Base-by-base conservation (phyloP, 1,284 basidiomycete genomes). In the Porogramme epimiltina region DNA sequence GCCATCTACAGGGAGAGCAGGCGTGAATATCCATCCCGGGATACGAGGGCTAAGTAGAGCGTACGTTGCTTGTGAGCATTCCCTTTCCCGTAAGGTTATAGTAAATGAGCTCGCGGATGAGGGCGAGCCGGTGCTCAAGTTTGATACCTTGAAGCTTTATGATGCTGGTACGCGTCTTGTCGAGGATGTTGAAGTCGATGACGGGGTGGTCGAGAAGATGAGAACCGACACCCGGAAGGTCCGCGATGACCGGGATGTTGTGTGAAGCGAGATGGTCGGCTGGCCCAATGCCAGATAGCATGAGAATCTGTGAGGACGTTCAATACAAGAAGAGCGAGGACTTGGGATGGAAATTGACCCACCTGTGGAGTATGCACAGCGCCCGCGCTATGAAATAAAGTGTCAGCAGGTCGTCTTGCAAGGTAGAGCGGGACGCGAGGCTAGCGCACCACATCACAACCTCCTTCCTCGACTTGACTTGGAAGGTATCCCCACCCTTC, bases 231-330 rank as follows among this genome's bases (percentile, higher is more conserved):
- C 78, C 80, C 0, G 82, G 77, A 3, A 81, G 71, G 55, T 87
- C 78, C 2, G 74, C 66, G 1, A 85, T 61, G 15, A 85, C 65
- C 0, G 77, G 72, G 25, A 89, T 82, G 8, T 63, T 60, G 50
- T 79, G 70, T 31, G 71, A 63, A 9, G 69, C 56, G n/a, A 89
- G 75, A 19, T 86, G 74, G 16, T 71, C 67, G 3, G 74, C 73
- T 18, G 84, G 81, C 0, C 87, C 87, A 20, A 89, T 66, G 4
- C 89, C 89, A 16, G 84, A 87, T 28, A 89, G 74, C 74, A 89
- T 77, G 13, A 93, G 76, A 37, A 91, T 78, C 74, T 91, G 66
- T 2, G 22, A 34, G 22, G 10, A 42, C 16, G 26, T 18, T 15
- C 45, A 18, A 51, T 22, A 34, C 25, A 13, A 41, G 11, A 1